Conservation (phyloP, 1,139 yeast species). For the Blastobotrys buckinghamii region DNA sequence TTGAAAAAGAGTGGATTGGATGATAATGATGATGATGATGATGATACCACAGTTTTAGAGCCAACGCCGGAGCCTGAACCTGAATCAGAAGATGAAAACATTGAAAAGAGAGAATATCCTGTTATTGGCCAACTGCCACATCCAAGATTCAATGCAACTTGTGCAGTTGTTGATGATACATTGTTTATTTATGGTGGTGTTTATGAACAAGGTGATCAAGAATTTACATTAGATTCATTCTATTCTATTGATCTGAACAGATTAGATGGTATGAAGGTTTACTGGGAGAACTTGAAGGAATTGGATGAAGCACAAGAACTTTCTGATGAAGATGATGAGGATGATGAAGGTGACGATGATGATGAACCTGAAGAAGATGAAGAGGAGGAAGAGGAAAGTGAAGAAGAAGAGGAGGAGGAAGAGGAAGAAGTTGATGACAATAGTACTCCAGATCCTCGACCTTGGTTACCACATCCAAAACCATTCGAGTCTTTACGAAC, state of each 20-base stretch:
- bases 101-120: constrained; percentile 47
- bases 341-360: constrained; percentile 61
- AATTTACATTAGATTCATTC: constrained; percentile 75
- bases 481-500: constrained; percentile 83
- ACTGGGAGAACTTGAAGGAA: constrained; percentile 79
- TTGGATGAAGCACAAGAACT: constrained; percentile 50
- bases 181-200: constrained; percentile 89
- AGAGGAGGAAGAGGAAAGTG: constrained; percentile 45
- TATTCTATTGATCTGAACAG: constrained; percentile 82
- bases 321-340: constrained; percentile 54
- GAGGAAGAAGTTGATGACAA: constrained; percentile 50
- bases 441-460: constrained; percentile 75
- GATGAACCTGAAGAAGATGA: constrained; percentile 52
- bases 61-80: constrained; percentile 18
- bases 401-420: constrained; percentile 54
- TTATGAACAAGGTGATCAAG: constrained; percentile 84
- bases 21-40: constrained; percentile 43
- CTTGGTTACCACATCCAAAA: constrained; percentile 97
- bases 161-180: constrained; percentile 80
- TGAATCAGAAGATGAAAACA: constrained; percentile 31
- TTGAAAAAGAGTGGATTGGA: constrained; percentile 63
- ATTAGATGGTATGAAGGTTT: constrained; percentile 80
- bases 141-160: constrained; percentile 79
- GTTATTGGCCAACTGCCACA: constrained; percentile 65
- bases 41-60: constrained; percentile 11